Evolutionary conservation across 2,329 filamentous ascomycete genomes (phyloP).

Genomic region (Exserohilum rostratum): DNA sequence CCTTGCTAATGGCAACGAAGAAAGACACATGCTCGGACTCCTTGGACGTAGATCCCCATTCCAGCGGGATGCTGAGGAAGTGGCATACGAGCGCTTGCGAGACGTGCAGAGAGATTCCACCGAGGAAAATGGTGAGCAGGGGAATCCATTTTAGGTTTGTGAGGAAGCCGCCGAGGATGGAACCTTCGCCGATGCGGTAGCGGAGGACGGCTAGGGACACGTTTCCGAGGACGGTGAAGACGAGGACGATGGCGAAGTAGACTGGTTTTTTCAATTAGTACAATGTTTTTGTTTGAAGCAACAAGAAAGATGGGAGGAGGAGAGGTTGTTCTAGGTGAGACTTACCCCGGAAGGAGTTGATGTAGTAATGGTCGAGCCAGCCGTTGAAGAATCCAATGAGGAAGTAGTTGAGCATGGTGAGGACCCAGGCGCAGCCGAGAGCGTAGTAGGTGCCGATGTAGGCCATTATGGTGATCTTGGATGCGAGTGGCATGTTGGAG

Average conservation of each 20-base stretch:
- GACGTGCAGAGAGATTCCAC: conserved; percentile 80
- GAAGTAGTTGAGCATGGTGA: conserved; percentile 73
- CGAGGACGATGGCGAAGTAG: conserved; percentile 66
- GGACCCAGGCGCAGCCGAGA: conserved; percentile 69
- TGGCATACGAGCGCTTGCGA: conserved; percentile 79
- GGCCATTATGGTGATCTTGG: conserved; percentile 73
- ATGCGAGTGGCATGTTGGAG: conserved; percentile 67
- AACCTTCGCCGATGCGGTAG: conserved; percentile 64
- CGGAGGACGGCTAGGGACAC: conserved; percentile 66
- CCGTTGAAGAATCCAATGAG: conserved; percentile 74
- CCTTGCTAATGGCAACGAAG: conserved; percentile 81
- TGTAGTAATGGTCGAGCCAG: conserved; percentile 79
- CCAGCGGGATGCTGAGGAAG: conserved; percentile 86
- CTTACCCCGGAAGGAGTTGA: conserved; percentile 68
- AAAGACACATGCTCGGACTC: conserved; percentile 83
- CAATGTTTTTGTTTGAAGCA: not conserved
- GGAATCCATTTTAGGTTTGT: conserved; percentile 69
- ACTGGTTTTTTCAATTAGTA: conserved; percentile 42
- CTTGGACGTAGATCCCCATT: conserved; percentile 83
- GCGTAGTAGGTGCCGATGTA: conserved; percentile 77
- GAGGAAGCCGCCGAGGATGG: conserved; percentile 57
- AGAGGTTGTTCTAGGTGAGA: not conserved
- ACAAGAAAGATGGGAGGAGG: not conserved
- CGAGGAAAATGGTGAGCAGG: conserved; percentile 79
- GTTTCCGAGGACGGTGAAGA: conserved; percentile 69